These are phyloP conservation scores for Acacia acuminata DNA, from an alignment of 306 rosid genomes.

Conservation along the genomic window DNA sequence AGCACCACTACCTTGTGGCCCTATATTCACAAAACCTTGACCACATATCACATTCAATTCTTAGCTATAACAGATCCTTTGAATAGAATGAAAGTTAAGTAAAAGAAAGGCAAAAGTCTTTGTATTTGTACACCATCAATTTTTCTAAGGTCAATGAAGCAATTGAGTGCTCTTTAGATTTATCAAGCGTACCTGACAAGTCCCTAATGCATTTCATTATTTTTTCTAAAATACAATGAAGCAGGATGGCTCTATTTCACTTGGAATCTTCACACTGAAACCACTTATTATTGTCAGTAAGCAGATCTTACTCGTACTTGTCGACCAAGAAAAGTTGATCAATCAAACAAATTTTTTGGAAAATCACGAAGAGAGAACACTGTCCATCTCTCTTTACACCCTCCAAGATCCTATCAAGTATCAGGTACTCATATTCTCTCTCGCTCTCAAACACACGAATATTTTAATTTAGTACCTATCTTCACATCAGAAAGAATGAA, in stretches of 20 bases:
- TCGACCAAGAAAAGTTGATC: conserved; percentile 38
- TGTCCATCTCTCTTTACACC: conserved; percentile 21
- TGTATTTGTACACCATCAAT: background rate
- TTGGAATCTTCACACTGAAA: conserved; percentile 17
- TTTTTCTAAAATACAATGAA: background rate
- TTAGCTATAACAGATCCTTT: background rate
- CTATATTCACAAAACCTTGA: background rate
- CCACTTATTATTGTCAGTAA: conserved; percentile 21
- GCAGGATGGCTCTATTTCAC: conserved; percentile 3
- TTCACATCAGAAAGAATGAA: background rate
- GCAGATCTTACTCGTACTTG: conserved; percentile 36
- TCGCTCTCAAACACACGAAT: background rate
- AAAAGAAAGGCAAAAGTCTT: background rate
- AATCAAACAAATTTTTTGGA: conserved; percentile 41
- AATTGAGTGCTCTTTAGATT: conserved; percentile 20
- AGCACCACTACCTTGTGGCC: background rate
- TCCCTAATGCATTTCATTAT: background rate
- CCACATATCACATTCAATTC: background rate
- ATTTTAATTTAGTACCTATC: background rate
- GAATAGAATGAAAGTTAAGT: background rate
- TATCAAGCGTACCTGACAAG: conserved; percentile 16
- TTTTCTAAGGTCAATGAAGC: conserved; percentile 13
- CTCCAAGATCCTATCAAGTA: conserved; percentile 8
- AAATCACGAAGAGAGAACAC: conserved; percentile 37
- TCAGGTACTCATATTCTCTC: background rate